Base-by-base conservation (phyloP, 2,329 filamentous ascomycete species). In the Periconia macrospinosa region DNA sequence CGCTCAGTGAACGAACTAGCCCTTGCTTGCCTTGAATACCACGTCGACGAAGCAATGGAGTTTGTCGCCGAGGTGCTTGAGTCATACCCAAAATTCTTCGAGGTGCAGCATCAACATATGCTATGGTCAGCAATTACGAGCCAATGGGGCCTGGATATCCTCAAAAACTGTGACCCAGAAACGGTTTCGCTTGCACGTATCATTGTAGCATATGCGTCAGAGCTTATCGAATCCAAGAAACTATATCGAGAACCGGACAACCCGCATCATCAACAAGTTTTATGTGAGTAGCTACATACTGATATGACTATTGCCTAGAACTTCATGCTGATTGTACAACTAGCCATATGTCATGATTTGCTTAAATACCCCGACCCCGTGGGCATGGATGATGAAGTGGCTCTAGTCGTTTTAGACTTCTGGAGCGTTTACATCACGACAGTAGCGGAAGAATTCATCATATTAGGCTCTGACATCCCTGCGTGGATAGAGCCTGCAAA, bases 401-500 rank as follows among this genome's bases (percentile, higher is more conserved):
- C 91, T 51, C 83, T 89, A 0, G 83, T 86, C 1, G 84, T 87
- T 1, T 80, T 93, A 14, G 90, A 94, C 63, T 93, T 94, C 68
- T 94, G 91, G 90, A 87, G 84, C 17, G 86, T 84, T 1, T 91
- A 87, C 67, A 84, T 90, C 6, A 90, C 92, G 72, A 83, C 84
- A 13, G 79, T 78, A 86, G 77, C 83, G 80, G 55, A 88, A 86
- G 67, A 78, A 75, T 59, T 59, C 1, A 60, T 72, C 52, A 55
- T 71, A 63, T 3, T 68, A 45, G 50, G 63, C 54, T 54, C 54
- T n/a, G 53, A 54, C 73, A 5, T 73, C 6, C 72, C 77, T 2
- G 61, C 73, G 7, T 91, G 87, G 86, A 79, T 87, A 46, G 74
- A 77, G 8, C 71, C 78, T 8, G 86, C 87, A 1, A 79, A 85